A percentile compares a stretch with the other conserved stretches of the same genome.
Conservation (phyloP, 306 rosid species). For the Malus domestica region ASM211411v1 NC_041798.1:37821001-37821500, state of each 20-base stretch:
- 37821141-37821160: constrained; percentile 78
- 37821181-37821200: constrained; percentile 5
- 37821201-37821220: constrained; percentile 22
- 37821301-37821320: constrained; percentile 74
- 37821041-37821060: neutral
- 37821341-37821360: constrained; percentile 78
- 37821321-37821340: constrained; percentile 68
- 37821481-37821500: neutral
- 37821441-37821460: neutral
- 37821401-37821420: neutral
- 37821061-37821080: constrained; percentile 82
- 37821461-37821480: neutral
- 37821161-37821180: constrained; percentile 41
- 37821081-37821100: constrained; percentile 82
- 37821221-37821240: constrained; percentile 80
- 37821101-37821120: constrained; percentile 68
- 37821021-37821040: neutral
- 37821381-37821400: neutral
- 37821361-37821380: constrained; percentile 12
- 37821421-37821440: neutral
- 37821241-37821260: constrained; percentile 80
- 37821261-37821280: constrained; percentile 67
- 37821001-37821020: neutral
- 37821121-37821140: constrained; percentile 70
- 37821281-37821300: constrained; percentile 78